Evolutionary conservation across 83 land plant genomes (phyloP).

Genomic region (Diphasiastrum complanatum): DNA sequence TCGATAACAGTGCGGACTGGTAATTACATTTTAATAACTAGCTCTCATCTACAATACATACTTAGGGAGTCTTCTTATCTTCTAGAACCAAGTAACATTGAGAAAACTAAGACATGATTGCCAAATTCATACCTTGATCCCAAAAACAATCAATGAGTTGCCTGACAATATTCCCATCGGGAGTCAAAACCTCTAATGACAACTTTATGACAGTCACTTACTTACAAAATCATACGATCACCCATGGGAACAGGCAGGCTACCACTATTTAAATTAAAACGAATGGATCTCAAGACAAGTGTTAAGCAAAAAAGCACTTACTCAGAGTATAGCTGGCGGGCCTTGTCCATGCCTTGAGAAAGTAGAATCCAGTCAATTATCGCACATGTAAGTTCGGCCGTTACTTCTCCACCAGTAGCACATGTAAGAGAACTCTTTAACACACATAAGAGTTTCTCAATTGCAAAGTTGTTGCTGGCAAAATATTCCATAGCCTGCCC

Average conservation of each 20-base stretch:
- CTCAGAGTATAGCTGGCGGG: conserved; percentile 28
- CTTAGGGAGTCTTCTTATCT: too few species aligned
- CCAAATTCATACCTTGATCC: too few species aligned
- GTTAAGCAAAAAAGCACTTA: background rate
- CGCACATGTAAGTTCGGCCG: conserved; percentile 27
- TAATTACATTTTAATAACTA: too few species aligned
- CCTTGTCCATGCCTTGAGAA: conserved; percentile 22
- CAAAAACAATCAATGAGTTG: too few species aligned
- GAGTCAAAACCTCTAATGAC: background rate
- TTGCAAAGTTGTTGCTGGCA: conserved; percentile 5
- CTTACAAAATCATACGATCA: too few species aligned
- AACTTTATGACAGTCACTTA: background rate
- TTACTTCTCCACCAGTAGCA: conserved; percentile 8
- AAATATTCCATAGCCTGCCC: conserved; percentile 28
- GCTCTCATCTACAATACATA: background rate
- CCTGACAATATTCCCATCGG: too few species aligned
- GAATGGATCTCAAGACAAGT: background rate
- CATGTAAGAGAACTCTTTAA: conserved; percentile 10
- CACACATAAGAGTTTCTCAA: conserved; percentile 13
- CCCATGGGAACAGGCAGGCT: too few species aligned
- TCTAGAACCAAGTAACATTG: too few species aligned
- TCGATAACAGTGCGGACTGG: too few species aligned
- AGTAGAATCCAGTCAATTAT: conserved; percentile 30
- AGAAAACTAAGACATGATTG: too few species aligned
- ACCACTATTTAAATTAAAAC: background rate